Conservation (phyloP, 1,284 basidiomycete genomes). For the Pseudozyma tsukubaensis region DNA sequence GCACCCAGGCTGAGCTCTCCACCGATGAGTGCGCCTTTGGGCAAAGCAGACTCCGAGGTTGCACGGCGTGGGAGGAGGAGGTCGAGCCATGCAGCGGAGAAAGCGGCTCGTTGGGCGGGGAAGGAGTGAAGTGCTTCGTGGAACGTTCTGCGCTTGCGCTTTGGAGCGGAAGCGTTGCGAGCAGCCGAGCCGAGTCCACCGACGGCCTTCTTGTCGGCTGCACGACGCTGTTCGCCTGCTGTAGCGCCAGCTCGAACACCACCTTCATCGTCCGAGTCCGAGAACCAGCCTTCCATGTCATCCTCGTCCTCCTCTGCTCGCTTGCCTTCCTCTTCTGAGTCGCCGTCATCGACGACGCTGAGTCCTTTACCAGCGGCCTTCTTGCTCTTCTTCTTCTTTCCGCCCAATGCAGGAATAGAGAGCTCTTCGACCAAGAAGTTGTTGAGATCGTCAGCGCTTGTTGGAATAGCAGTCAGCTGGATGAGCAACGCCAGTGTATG, state of each 20-base stretch:
- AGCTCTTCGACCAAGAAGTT: conserved; percentile 79
- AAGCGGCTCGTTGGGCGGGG: conserved; percentile 79
- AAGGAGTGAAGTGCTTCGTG: conserved; percentile 75
- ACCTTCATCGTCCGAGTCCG: conserved; percentile 66
- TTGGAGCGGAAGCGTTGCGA: conserved; percentile 32
- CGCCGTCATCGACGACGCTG: conserved; percentile 63
- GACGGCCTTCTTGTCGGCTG: conserved; percentile 28
- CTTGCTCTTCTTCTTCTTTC: conserved; percentile 43
- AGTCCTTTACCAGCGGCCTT: conserved; percentile 33
- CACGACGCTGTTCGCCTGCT: conserved; percentile 26
- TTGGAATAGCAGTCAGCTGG: conserved; percentile 84
- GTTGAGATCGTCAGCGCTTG: conserved; percentile 79
- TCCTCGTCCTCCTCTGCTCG: conserved; percentile 65
- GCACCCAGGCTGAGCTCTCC: conserved; percentile 71
- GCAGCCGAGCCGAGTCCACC: conserved; percentile 36
- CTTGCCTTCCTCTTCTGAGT: conserved; percentile 43
- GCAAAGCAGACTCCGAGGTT: conserved; percentile 19
- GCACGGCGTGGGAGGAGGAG: conserved; percentile 73
- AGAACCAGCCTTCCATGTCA: conserved; percentile 71
- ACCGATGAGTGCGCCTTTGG: conserved; percentile 63
- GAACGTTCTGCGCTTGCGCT: conserved; percentile 64
- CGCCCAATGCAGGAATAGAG: conserved; percentile 26
- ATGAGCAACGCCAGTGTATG: conserved; percentile 84
- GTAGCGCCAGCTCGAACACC: conserved; percentile 56
- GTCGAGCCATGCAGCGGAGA: conserved; percentile 81